Base-by-base conservation (phyloP, 108 stramenopile genomes). In the Skeletonema menzelii region DNA sequence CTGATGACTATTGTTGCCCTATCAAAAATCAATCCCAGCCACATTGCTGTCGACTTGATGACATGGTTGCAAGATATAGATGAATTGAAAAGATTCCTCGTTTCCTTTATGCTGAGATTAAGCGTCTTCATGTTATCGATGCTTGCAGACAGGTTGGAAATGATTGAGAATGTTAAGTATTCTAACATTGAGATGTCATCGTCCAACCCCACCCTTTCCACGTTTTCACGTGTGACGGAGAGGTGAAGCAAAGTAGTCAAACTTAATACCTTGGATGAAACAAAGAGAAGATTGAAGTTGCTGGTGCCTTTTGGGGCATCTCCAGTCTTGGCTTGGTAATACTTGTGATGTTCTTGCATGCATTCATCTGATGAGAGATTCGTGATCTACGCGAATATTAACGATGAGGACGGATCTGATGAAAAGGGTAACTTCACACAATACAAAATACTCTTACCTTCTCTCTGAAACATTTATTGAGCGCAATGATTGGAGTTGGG, bases 161-260 rank as follows among this genome's bases (percentile, higher is more conserved):
- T 55, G 53, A 79, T 59, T 5, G 72, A 59, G 20, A 67, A 63
- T 0, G 72, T 55, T 49, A 73, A 73, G 72, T 58, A 73, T 49
- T 62, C 62, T 13, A 79, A 55, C 72, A 73, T 71, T 22, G 32
- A 28, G 14, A 19, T 40, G 55, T 79, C 72, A 34, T 67, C 22
- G 34, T 79, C 79, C 22, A 67, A 46, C 14, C 72, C 72, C 27
- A 79, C 44, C 26, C 30, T 62, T 13, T 79, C 79, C 20, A 46
- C 27, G 8, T 56, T 46, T 19, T 53, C 60, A 27, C 30, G 7
- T 31, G 40, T 65, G 55, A 69, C 56, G 26, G 44, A 73, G n/a
- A 79, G 71, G 46, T 73, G 71, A 15, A 79, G 62, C 5, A 69
- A 38, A 35, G 67, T 28, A 4, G 56, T 46, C 42, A 73, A 61